These are phyloP conservation scores for Erodium maritimum DNA, from an alignment of 345 rosid species.

Conservation along the genomic window DNA sequence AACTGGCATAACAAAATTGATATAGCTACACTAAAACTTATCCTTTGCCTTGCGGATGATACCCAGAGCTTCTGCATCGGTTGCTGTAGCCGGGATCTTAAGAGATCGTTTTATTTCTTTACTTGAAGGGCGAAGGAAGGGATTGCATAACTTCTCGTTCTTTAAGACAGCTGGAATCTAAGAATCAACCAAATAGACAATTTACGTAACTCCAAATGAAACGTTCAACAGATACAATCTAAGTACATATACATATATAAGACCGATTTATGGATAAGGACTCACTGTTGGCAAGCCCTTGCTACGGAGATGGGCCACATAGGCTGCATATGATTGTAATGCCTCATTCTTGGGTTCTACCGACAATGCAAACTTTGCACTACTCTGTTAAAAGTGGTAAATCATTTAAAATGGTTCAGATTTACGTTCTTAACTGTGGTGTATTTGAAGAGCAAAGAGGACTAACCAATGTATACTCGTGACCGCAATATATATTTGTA, in stretches of 20 bases:
- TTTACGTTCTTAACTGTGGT: constrained; percentile 9
- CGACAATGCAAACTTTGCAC: constrained; percentile 80
- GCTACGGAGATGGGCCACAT: constrained; percentile 65
- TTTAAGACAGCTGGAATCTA: constrained; percentile 76
- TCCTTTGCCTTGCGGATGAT: constrained; percentile 68
- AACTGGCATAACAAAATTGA: background rate
- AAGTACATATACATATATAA: too few species aligned
- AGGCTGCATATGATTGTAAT: constrained; percentile 67
- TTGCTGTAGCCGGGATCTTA: constrained; percentile 48
- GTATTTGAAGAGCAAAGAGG: background rate
- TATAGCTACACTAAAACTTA: constrained; percentile 26
- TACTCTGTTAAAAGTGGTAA: constrained; percentile 42
- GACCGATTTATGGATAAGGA: too few species aligned
- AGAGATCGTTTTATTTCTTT: constrained; percentile 51
- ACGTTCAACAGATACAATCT: too few species aligned
- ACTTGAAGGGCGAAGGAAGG: constrained; percentile 73
- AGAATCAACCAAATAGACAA: background rate
- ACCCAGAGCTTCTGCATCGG: constrained; percentile 58
- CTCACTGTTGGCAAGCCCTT: constrained; percentile 77
- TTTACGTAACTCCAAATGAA: too few species aligned
- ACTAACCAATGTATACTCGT: constrained; percentile 89
- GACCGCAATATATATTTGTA: constrained; percentile 75
- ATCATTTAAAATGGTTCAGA: background rate
- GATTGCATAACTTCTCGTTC: constrained; percentile 80
- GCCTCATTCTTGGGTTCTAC: constrained; percentile 85